Percentiles rank a stretch among this genome's conserved stretches.
phyloP scores from a whole-genome alignment of 441 rosid species.

The Dalechampia spathulata region DNA sequence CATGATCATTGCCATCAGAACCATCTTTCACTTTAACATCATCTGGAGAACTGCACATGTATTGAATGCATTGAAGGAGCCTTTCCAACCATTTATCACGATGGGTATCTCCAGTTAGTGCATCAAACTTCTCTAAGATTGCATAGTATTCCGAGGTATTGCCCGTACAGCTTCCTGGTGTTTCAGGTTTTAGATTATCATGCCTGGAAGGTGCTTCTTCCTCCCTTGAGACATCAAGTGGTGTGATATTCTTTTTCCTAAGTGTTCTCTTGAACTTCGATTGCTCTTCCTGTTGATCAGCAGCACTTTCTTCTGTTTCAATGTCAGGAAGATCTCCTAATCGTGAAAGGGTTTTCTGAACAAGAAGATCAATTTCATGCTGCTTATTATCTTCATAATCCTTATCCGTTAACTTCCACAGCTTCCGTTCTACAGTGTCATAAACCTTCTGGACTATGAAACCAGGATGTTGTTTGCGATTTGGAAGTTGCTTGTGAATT shows the following conservation, averaged over 20 bases:
- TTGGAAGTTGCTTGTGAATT: constrained; percentile 70
- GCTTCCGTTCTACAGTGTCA: constrained; percentile 74
- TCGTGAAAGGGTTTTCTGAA: constrained; percentile 60
- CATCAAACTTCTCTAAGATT: constrained; percentile 52
- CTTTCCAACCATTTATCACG: constrained; percentile 89
- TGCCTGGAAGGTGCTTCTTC: constrained; percentile 41
- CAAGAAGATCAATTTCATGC: constrained; percentile 91
- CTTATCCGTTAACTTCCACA: constrained; percentile 83
- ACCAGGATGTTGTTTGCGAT: constrained; percentile 81
- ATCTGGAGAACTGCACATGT: constrained; percentile 43
- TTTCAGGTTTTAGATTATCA: constrained; percentile 55
- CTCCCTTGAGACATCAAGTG: constrained; percentile 76
- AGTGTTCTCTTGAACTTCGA: constrained; percentile 47
- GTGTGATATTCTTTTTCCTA: constrained; percentile 48
- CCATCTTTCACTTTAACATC: constrained; percentile 34
- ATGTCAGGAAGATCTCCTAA: constrained; percentile 82
- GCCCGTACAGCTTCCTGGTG: constrained; percentile 74
- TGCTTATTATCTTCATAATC: constrained; percentile 88
- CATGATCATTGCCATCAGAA: constrained; percentile 29
- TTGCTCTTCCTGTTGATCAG: constrained; percentile 56
- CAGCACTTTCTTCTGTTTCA: constrained; percentile 39
- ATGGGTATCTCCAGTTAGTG: constrained; percentile 62
- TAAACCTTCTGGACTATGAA: constrained; percentile 88
- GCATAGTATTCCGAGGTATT: constrained; percentile 44
- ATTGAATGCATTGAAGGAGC: constrained; percentile 73